Percentiles rank a stretch among this genome's conserved stretches.
These are phyloP conservation scores for Suhomyces xylopsoci DNA, from an alignment of 805 yeast genomes.

Conservation along the genomic window DNA sequence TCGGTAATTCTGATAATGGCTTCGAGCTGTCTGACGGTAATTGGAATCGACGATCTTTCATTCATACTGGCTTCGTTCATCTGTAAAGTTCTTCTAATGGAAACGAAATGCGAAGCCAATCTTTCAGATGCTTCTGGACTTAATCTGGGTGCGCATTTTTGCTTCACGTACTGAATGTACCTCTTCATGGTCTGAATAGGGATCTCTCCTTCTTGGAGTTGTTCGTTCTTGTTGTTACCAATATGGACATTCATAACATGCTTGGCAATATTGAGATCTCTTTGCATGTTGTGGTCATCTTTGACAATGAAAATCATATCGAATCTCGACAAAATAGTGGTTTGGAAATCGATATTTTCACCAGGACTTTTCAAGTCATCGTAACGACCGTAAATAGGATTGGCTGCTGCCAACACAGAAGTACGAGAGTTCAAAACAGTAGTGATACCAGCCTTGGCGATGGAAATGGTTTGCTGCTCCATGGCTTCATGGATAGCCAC, in stretches of 20 bases:
- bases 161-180: slow-evolving; percentile 84
- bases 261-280: slow-evolving; percentile 87
- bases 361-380: slow-evolving; percentile 97
- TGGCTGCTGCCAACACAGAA: slow-evolving; percentile 95
- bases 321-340: slow-evolving; percentile 93
- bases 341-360: slow-evolving; percentile 96
- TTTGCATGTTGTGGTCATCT: slow-evolving; percentile 83
- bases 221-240: slow-evolving; percentile 54
- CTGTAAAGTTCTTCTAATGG: slow-evolving; percentile 80
- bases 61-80: slow-evolving; percentile 76
- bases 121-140: slow-evolving; percentile 87
- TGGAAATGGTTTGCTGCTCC: slow-evolving; percentile 99
- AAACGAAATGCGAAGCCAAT: slow-evolving; percentile 87
- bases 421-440: slow-evolving; percentile 95
- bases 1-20: slow-evolving; percentile 96
- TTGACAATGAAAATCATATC: slow-evolving; percentile 98
- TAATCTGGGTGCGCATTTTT: slow-evolving; percentile 89
- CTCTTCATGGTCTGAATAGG: slow-evolving; percentile 89
- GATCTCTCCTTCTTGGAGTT: slow-evolving; percentile 70
- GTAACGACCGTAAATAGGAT: slow-evolving; percentile 94
- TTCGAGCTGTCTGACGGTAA: slow-evolving; percentile 95
- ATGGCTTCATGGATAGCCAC: slow-evolving; percentile 99
- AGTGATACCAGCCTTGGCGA: slow-evolving; percentile 98
- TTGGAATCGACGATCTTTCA: slow-evolving; percentile 93
- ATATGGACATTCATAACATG: slow-evolving; percentile 96